Evolutionary conservation across 2,329 filamentous ascomycete species (phyloP).

Genomic region (Exophiala calicioides): DNA sequence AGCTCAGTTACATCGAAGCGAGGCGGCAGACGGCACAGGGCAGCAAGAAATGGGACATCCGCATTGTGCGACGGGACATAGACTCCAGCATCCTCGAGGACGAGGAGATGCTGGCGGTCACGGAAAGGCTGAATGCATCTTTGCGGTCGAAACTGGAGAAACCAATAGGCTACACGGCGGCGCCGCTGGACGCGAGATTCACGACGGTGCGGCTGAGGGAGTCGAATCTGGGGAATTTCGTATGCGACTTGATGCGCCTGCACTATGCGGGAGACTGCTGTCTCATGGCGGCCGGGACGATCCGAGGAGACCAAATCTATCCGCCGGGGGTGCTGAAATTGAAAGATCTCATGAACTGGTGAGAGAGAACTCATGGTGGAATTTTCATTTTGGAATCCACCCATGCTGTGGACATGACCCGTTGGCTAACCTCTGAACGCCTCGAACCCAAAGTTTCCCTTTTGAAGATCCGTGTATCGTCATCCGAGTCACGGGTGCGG

Average conservation of each 20-base stretch:
- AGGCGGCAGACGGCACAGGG: conserved; percentile 51
- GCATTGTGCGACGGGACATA: conserved; percentile 73
- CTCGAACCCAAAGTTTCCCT: conserved; percentile 72
- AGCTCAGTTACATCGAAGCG: conserved; percentile 83
- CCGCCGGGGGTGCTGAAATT: conserved; percentile 74
- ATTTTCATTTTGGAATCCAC: no score
- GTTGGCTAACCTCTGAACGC: no score
- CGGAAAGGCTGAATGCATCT: conserved; percentile 69
- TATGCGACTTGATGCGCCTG: conserved; percentile 85
- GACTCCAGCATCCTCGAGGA: conserved; percentile 69
- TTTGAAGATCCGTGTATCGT: conserved; percentile 90
- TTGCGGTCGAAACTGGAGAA: conserved; percentile 77
- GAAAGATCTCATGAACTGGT: conserved; percentile 79
- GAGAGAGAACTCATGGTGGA: neutral
- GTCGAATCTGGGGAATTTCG: conserved; percentile 86
- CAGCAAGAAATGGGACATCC: conserved; percentile 71
- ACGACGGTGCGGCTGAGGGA: conserved; percentile 75
- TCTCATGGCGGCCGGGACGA: conserved; percentile 82
- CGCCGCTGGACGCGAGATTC: conserved; percentile 82
- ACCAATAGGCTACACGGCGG: conserved; percentile 78
- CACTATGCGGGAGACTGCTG: conserved; percentile 80
- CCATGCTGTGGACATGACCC: no score
- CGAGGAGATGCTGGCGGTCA: conserved; percentile 59
- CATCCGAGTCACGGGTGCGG: conserved; percentile 68
- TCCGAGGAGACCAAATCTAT: conserved; percentile 86